Conservation (phyloP, 768 basidiomycete species). For the Lentinula raphanica region DNA sequence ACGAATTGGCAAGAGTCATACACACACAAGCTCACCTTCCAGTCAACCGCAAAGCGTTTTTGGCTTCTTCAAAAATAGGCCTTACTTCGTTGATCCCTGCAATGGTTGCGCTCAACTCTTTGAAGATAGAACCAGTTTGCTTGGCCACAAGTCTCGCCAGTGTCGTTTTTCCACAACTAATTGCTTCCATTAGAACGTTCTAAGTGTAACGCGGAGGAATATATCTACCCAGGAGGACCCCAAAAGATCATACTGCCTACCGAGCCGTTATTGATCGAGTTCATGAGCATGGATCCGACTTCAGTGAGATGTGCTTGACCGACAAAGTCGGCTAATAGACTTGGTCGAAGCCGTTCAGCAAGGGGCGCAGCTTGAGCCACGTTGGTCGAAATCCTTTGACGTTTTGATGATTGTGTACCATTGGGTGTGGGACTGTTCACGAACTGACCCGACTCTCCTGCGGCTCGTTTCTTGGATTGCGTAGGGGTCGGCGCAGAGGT, state of each 20-base stretch:
- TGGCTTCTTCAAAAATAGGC: slow-evolving; percentile 73
- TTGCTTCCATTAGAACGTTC: background rate
- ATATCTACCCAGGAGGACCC: slow-evolving; percentile 64
- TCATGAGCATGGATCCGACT: slow-evolving; percentile 50
- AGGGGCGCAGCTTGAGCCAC: slow-evolving; percentile 44
- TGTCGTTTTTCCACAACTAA: slow-evolving; percentile 70
- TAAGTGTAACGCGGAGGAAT: background rate
- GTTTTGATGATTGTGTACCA: slow-evolving; percentile 11
- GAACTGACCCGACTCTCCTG: slow-evolving; percentile 2
- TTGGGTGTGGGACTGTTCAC: background rate
- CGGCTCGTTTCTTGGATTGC: slow-evolving; percentile 14
- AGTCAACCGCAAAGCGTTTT: slow-evolving; percentile 53
- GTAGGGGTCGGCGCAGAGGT: background rate
- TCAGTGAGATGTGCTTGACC: slow-evolving; percentile 66
- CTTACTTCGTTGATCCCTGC: slow-evolving; percentile 67
- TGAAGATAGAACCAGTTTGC: slow-evolving; percentile 55
- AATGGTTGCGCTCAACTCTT: slow-evolving; percentile 73
- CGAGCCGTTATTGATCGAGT: slow-evolving; percentile 42
- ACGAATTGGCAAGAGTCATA: background rate
- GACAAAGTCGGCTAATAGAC: slow-evolving; percentile 56
- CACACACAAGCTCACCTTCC: slow-evolving; percentile 41
- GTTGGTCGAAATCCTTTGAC: slow-evolving; percentile 16
- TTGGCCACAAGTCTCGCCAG: slow-evolving; percentile 67
- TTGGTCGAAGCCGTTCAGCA: slow-evolving; percentile 71
- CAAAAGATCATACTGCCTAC: slow-evolving; percentile 64